A percentile compares a stretch with the other conserved stretches of the same genome.
Conservation (phyloP, 164 flowering plant genomes). For the Houttuynia cordata region DNA sequence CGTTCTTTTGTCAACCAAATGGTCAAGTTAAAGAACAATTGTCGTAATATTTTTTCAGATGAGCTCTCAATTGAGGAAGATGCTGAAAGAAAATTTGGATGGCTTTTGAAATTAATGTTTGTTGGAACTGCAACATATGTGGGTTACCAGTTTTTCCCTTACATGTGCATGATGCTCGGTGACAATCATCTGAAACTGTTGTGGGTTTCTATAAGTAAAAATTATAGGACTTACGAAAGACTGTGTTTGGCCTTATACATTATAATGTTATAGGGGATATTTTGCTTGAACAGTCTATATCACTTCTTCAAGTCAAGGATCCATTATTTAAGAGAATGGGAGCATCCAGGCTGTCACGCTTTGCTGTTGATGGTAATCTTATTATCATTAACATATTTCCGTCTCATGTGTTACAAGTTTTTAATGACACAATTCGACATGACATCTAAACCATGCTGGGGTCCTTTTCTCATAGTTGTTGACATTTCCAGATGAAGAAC, state of each 20-base stretch:
- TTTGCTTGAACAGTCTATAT: slow-evolving; percentile 71
- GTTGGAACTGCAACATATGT: slow-evolving; percentile 67
- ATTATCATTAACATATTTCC: neutral
- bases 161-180: slow-evolving; percentile 47
- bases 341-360: slow-evolving; percentile 82
- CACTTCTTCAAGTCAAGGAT: slow-evolving; percentile 78
- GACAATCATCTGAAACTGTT: neutral
- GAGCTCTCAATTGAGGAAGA: slow-evolving; percentile 62
- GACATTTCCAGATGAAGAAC: too few species aligned
- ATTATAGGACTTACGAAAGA: neutral
- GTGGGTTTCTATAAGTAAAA: neutral
- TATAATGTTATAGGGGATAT: slow-evolving; percentile 52
- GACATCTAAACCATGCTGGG: too few species aligned
- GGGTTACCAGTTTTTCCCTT: slow-evolving; percentile 74
- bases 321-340: slow-evolving; percentile 93
- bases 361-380: slow-evolving; percentile 70
- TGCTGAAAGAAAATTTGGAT: slow-evolving; percentile 81
- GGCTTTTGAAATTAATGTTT: slow-evolving; percentile 70
- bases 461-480: too few species aligned
- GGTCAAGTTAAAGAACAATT: neutral
- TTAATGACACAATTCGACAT: too few species aligned
- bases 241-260: neutral
- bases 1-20: neutral
- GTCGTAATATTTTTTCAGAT: slow-evolving; percentile 22
- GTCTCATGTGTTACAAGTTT: neutral